Conservation (phyloP, 2,329 filamentous ascomycete genomes). For the Sporothrix euskadiensis region DNA sequence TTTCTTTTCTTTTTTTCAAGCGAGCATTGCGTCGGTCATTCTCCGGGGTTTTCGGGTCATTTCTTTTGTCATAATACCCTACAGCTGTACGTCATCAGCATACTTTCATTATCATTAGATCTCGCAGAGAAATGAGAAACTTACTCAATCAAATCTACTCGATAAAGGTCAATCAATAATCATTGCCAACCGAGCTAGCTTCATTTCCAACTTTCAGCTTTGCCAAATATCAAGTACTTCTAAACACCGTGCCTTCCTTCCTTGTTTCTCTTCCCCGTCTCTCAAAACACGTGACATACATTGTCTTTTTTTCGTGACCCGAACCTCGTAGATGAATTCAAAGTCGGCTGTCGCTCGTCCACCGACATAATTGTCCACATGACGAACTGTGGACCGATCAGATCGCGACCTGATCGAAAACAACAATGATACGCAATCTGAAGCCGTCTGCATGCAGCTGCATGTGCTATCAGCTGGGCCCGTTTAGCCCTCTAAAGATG, state of each 20-base stretch:
- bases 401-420: not conserved
- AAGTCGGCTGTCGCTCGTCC: not conserved
- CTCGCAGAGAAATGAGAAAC: not conserved
- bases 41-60: not conserved
- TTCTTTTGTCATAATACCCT: not conserved
- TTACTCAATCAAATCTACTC: not conserved
- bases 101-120: not conserved
- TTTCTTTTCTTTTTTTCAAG: not conserved
- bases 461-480: conserved; percentile 1
- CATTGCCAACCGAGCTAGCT: not conserved
- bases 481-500: not conserved
- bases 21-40: not conserved
- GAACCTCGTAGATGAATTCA: not conserved
- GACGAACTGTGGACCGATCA: not conserved
- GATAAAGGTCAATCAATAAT: not conserved
- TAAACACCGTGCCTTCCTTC: not conserved
- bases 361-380: not conserved
- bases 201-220: not conserved
- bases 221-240: not conserved
- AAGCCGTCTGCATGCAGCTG: not conserved
- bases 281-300: not conserved
- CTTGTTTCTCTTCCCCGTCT: not conserved
- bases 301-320: not conserved
- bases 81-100: not conserved
- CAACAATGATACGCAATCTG: not conserved